Base-by-base conservation (phyloP, 179 eudicot species). In the Sideroxylon spinosum region DNA sequence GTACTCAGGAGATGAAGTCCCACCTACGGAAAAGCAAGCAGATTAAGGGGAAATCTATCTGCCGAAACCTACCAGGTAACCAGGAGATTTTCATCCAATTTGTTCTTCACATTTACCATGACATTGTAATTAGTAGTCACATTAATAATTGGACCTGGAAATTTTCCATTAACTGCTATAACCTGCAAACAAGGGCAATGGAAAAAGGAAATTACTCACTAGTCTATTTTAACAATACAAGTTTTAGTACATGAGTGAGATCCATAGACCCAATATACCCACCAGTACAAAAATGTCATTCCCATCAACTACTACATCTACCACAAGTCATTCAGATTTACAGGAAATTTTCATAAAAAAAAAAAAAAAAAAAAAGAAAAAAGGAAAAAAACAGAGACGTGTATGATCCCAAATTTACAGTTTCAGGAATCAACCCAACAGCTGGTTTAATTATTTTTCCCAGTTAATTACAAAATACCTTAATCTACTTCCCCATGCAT, bases 41-140 rank as follows among this genome's bases (percentile, higher is more conserved):
- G n/a, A 75, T 59, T 25, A 52, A 29, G 7, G 50, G 29, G 26
- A 19, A n/a, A 37, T 22, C 29, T 14, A 26, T 25, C 4, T 19
- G 44, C 17, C 32, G 48, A n/a, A 20, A 79, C 81, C 55, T 88
- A 93, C 98, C 98, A 93, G 70, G 91, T 92, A 17, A 93, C 80
- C 72, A 93, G 86, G 62, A 90, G 88, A 62, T 83, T 72, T 83
- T 93, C 98, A 77, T 93, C 97, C 80, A 93, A 80, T 63, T 89
- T 83, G 88, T 93, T 93, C 60, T 78, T 87, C 68, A 93, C 98
- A 82, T 92, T 85, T 28, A 92, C 84, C 29, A 87, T 82, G 64
- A 92, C 92, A 80, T 91, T 89, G 85, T 83, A 65, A 78, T 93
- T 93, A 78, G 98, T 92, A 6, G 91, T 90, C n/a, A 85, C 93